These are phyloP conservation scores for Apiospora phragmitis DNA, from an alignment of 2,329 filamentous ascomycete genomes.

Conservation along the genomic window DNA sequence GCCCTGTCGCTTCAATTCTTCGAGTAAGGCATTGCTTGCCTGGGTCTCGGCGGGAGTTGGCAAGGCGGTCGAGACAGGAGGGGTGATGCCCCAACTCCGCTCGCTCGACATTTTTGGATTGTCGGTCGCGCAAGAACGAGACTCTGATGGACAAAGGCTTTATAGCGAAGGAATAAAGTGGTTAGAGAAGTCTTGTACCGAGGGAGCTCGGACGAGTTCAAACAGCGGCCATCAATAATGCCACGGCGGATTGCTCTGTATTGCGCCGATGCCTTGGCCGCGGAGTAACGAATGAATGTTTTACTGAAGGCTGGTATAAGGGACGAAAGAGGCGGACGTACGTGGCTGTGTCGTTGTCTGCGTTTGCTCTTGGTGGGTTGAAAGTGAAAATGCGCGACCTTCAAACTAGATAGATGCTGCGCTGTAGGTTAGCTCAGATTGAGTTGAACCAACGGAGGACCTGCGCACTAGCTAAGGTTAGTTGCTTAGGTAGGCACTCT, in stretches of 20 bases:
- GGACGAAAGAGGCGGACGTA: neutral
- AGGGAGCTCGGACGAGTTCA: neutral
- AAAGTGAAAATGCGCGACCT: neutral
- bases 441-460: neutral
- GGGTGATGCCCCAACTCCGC: constrained; percentile 66
- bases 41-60: constrained; percentile 77
- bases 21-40: constrained; percentile 75
- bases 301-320: neutral
- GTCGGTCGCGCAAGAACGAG: neutral
- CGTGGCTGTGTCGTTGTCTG: neutral
- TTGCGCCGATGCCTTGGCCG: neutral
- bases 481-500: neutral
- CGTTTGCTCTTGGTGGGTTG: constrained; percentile 5
- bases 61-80: constrained; percentile 74
- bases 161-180: neutral
- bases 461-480: neutral
- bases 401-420: neutral
- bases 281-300: neutral
- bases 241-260: neutral
- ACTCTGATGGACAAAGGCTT: neutral
- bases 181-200: neutral
- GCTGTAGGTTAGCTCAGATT: neutral
- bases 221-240: neutral
- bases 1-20: constrained; percentile 84
- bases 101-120: constrained; percentile 26